phyloP scores from a whole-genome alignment of 1,284 basidiomycete species.

The Erythrobasidium hasegawianum region DNA sequence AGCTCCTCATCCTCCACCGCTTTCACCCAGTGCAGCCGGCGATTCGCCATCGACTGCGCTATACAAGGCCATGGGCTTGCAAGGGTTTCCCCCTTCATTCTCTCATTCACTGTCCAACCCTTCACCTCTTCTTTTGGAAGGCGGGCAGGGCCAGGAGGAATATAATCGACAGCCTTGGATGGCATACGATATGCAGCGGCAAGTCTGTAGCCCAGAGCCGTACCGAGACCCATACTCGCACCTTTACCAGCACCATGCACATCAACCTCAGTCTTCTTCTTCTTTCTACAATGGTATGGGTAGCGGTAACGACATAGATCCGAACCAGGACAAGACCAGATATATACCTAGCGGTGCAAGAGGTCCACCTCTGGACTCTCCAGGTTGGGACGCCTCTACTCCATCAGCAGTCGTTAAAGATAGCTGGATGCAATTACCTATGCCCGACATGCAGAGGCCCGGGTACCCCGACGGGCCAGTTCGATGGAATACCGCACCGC shows the following conservation, averaged over 20 bases:
- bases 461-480: not conserved
- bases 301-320: not conserved
- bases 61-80: not conserved
- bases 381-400: not conserved
- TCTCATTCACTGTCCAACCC: not conserved
- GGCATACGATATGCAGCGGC: too few species aligned
- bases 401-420: not conserved
- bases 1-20: too few species aligned
- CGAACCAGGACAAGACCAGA: not conserved
- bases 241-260: too few species aligned
- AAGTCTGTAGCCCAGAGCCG: too few species aligned
- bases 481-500: slow-evolving; percentile 1
- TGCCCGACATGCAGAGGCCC: not conserved
- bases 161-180: not conserved
- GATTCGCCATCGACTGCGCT: not conserved
- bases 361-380: not conserved
- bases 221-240: too few species aligned
- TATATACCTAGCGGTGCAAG: not conserved
- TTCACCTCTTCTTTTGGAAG: not conserved
- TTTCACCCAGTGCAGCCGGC: too few species aligned
- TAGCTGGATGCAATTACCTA: not conserved
- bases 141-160: not conserved
- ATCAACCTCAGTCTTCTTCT: too few species aligned
- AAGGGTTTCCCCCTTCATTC: not conserved
- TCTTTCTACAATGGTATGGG: too few species aligned